These are phyloP conservation scores for Nepenthes gracilis DNA, from an alignment of 148 eudicot genomes.

Conservation along the genomic window DNA sequence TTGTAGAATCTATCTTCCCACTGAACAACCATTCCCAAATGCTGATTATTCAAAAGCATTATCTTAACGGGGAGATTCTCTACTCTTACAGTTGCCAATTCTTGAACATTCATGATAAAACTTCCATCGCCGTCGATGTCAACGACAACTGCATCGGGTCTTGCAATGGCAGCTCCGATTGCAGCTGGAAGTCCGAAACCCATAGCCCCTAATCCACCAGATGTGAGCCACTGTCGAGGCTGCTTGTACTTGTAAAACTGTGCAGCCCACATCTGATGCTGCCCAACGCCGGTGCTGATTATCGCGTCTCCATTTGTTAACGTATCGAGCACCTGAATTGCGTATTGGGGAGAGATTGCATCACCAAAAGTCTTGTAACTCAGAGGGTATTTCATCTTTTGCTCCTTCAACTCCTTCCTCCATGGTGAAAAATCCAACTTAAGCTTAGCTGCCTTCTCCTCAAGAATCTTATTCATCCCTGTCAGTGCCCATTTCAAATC, in stretches of 20 bases:
- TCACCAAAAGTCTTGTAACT: slow-evolving; percentile 68
- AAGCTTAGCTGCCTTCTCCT: slow-evolving; percentile 13
- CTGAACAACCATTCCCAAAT: slow-evolving; percentile 85
- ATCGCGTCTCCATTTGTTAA: slow-evolving; percentile 62
- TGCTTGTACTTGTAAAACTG: slow-evolving; percentile 60
- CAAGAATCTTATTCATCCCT: slow-evolving; percentile 47
- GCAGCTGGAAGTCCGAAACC: slow-evolving; percentile 92
- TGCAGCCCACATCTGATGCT: slow-evolving; percentile 94
- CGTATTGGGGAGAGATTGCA: slow-evolving; percentile 82
- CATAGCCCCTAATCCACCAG: slow-evolving; percentile 84
- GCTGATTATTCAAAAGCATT: slow-evolving; percentile 74
- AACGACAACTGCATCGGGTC: slow-evolving; percentile 66
- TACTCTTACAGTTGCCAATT: slow-evolving; percentile 59
- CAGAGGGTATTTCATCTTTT: slow-evolving; percentile 48
- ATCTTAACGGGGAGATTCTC: slow-evolving; percentile 76
- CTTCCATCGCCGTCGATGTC: slow-evolving; percentile 93
- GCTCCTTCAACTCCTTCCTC: slow-evolving; percentile 52
- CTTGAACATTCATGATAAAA: slow-evolving; percentile 85
- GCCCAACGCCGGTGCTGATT: slow-evolving; percentile 77
- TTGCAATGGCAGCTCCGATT: slow-evolving; percentile 74
- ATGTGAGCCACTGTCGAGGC: slow-evolving; percentile 84
- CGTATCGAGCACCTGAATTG: slow-evolving; percentile 73
- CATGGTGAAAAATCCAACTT: slow-evolving; percentile 53
- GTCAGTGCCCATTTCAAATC: slow-evolving; percentile 58
- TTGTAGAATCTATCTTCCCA: slow-evolving; percentile 87